Percentiles rank a stretch among this genome's conserved stretches.
Evolutionary conservation across 1,284 basidiomycete genomes (phyloP).

Genomic region (Amylostereum chailletii): DNA sequence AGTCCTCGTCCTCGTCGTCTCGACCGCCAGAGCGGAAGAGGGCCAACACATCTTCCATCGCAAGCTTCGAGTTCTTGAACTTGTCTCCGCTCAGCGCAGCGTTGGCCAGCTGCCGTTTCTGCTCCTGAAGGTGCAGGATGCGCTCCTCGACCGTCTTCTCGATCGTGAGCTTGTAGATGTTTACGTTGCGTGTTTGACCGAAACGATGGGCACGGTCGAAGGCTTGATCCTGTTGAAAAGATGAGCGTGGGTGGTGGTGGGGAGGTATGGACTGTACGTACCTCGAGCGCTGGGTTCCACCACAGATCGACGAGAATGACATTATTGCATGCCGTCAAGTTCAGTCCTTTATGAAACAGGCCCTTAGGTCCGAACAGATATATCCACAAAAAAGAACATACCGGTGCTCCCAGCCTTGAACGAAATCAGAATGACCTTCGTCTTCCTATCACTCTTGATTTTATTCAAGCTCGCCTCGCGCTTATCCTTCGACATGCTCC

Average conservation of each 20-base stretch:
- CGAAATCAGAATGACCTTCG: constrained; percentile 83
- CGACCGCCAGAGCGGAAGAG: constrained; percentile 56
- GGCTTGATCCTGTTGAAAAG: constrained; percentile 63
- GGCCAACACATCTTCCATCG: constrained; percentile 75
- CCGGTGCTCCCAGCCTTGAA: constrained; percentile 94
- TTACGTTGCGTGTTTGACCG: constrained; percentile 77
- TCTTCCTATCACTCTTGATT: constrained; percentile 56
- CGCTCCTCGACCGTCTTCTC: constrained; percentile 86
- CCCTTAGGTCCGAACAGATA: background rate
- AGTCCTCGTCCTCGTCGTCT: constrained; percentile 45
- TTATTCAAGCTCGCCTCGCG: constrained; percentile 68
- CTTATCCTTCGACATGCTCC: constrained; percentile 71
- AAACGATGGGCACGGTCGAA: constrained; percentile 90
- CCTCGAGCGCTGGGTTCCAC: constrained; percentile 91
- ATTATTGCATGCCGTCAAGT: constrained; percentile 91
- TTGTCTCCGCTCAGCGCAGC: constrained; percentile 87
- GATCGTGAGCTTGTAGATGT: constrained; percentile 92
- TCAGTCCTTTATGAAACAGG: constrained; percentile 54
- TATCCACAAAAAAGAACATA: constrained; percentile 18
- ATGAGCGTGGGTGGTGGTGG: constrained; percentile 2
- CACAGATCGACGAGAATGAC: constrained; percentile 91
- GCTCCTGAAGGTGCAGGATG: constrained; percentile 77
- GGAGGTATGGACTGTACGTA: constrained; percentile 17
- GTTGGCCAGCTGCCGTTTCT: constrained; percentile 78
- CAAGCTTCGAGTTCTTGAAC: constrained; percentile 79